phyloP scores from a whole-genome alignment of 2,329 filamentous ascomycete genomes.

The Aspergillus novofumigatus region DNA sequence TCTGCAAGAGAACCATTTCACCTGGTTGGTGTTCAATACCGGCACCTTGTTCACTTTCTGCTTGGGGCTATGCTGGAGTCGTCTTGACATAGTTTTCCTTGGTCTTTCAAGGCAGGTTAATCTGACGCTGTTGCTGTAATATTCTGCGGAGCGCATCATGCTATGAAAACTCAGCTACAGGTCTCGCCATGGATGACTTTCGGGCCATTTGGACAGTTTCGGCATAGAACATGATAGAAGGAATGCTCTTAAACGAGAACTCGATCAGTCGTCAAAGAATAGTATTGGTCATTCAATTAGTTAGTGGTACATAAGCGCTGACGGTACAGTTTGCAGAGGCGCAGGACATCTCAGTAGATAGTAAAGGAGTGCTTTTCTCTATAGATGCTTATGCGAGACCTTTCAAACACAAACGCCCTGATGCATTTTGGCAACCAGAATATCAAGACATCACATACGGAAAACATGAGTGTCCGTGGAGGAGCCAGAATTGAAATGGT shows the following conservation, averaged over 20 bases:
- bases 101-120: neutral
- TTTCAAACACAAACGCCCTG: neutral
- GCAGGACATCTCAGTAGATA: neutral
- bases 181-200: neutral
- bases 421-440: neutral
- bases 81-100: neutral
- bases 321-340: neutral
- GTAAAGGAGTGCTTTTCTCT: neutral
- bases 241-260: neutral
- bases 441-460: neutral
- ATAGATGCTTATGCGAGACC: neutral
- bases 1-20: neutral
- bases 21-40: neutral
- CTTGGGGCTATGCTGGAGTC: neutral
- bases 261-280: neutral
- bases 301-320: neutral
- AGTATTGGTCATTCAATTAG: neutral
- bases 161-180: neutral
- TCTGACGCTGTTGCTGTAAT: neutral
- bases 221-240: neutral
- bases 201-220: neutral
- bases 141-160: neutral
- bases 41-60: neutral
- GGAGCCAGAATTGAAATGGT: neutral
- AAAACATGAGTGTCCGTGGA: neutral